Conservation (phyloP, 495 filamentous ascomycete genomes). For the Pseudotulostoma volvatum region DNA sequence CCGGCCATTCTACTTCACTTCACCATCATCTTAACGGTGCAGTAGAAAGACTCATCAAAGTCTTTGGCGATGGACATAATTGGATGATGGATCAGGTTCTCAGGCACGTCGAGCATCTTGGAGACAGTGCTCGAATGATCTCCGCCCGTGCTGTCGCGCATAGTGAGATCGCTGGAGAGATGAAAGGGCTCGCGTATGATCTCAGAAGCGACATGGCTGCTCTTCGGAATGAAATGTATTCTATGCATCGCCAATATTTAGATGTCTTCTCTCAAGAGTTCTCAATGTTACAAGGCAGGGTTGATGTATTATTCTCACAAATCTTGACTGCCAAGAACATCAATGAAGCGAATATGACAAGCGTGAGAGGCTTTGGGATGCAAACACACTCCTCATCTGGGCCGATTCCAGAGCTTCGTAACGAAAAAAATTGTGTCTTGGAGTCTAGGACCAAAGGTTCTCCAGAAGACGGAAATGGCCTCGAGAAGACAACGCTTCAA, state of each 20-base stretch:
- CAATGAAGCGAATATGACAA: too few species aligned
- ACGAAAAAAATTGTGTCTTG: too few species aligned
- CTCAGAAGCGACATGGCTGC: constrained; percentile 3
- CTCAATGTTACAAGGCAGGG: too few species aligned
- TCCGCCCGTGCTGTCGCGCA: constrained; percentile 4
- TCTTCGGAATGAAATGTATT: constrained; percentile 4
- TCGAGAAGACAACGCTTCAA: too few species aligned
- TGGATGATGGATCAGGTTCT: constrained; percentile 10
- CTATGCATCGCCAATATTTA: constrained; percentile 3
- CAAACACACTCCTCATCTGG: too few species aligned
- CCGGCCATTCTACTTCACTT: constrained; percentile 6
- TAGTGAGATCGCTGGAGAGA: constrained; percentile 4
- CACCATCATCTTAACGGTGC: constrained; percentile 10
- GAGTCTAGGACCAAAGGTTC: too few species aligned
- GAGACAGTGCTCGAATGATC: constrained; percentile 6
- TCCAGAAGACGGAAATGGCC: too few species aligned
- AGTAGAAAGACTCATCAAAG: constrained; percentile 4
- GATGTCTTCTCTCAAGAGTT: too few species aligned
- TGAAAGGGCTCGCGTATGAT: constrained; percentile 4
- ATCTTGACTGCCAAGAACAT: too few species aligned
- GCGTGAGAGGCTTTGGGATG: too few species aligned
- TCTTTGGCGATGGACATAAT: constrained; percentile 10
- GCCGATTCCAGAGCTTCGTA: too few species aligned
- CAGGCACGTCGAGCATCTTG: constrained; percentile 8
- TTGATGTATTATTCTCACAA: too few species aligned